Conservation (phyloP, 2,329 filamentous ascomycete genomes). For the Fusarium luffae region DNA sequence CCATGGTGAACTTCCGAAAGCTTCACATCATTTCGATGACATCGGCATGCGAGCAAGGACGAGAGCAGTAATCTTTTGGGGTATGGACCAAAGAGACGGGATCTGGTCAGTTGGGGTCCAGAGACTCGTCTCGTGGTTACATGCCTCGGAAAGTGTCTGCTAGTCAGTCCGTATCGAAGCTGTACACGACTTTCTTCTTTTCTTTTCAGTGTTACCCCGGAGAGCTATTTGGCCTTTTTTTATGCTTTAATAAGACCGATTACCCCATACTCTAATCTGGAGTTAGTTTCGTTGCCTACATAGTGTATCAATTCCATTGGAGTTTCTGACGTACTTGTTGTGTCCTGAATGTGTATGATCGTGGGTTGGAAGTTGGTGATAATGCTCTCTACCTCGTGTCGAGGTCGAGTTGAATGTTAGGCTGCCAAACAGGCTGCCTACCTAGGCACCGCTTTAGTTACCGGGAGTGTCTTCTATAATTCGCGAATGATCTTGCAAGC, state of each 20-base stretch:
- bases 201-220: slow-evolving; percentile 52
- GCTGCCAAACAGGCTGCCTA: background rate
- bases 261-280: slow-evolving; percentile 49
- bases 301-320: slow-evolving; percentile 42
- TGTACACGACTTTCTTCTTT: slow-evolving; percentile 49
- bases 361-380: background rate
- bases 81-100: background rate
- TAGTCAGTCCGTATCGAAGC: slow-evolving; percentile 29
- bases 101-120: background rate
- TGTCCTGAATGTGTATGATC: background rate
- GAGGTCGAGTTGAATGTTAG: background rate
- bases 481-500: background rate
- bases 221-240: slow-evolving; percentile 52
- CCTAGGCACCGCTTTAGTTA: background rate
- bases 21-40: slow-evolving; percentile 36
- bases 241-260: slow-evolving; percentile 54
- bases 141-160: slow-evolving; percentile 8
- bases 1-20: slow-evolving; percentile 30
- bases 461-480: background rate
- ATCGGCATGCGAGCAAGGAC: slow-evolving; percentile 40
- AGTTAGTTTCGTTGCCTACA: slow-evolving; percentile 47
- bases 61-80: slow-evolving; percentile 23
- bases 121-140: slow-evolving; percentile 20
- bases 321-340: slow-evolving; percentile 32
- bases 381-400: background rate